These are phyloP conservation scores for Chernovozyma sophiae-reginae DNA, from an alignment of 1,139 yeast genomes.

Conservation along the genomic window DNA sequence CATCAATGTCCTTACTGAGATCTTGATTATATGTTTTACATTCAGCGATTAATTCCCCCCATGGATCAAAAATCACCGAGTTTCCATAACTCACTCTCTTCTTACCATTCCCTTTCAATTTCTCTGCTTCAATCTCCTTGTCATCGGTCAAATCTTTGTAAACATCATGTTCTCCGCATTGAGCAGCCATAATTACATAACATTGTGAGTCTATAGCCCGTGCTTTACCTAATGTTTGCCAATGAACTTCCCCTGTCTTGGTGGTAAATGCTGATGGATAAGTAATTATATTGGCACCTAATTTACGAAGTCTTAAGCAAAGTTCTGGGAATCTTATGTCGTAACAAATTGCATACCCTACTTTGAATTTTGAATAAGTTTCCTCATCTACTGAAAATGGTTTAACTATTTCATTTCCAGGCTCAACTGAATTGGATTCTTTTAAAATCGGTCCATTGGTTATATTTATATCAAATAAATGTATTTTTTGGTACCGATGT, in stretches of 20 bases:
- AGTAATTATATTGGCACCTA: constrained; percentile 75
- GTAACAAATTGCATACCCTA: constrained; percentile 80
- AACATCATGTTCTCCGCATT: constrained; percentile 70
- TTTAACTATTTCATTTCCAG: constrained; percentile 52
- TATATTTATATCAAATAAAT: constrained; percentile 84
- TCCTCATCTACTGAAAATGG: constrained; percentile 42
- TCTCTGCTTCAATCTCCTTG: constrained; percentile 18
- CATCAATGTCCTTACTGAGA: constrained; percentile 34
- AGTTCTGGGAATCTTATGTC: constrained; percentile 88
- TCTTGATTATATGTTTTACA: constrained; percentile 32
- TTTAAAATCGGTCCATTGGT: constrained; percentile 68
- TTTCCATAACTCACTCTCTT: constrained; percentile 74
- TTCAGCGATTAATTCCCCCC: constrained; percentile 77
- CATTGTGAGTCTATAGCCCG: constrained; percentile 87
- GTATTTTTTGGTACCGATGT: constrained; percentile 77
- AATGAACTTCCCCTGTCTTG: constrained; percentile 87
- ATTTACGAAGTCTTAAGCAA: constrained; percentile 55
- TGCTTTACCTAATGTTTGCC: constrained; percentile 75
- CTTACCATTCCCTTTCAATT: constrained; percentile 17
- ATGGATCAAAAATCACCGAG: constrained; percentile 80
- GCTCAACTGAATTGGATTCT: constrained; percentile 78
- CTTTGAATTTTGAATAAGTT: constrained; percentile 36
- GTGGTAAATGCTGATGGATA: constrained; percentile 93
- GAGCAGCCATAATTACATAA: constrained; percentile 89
- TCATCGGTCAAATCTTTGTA: constrained; percentile 20